Base-by-base conservation (phyloP, 176 grass and related monocot genomes). In the Triticum dicoccoides region DNA sequence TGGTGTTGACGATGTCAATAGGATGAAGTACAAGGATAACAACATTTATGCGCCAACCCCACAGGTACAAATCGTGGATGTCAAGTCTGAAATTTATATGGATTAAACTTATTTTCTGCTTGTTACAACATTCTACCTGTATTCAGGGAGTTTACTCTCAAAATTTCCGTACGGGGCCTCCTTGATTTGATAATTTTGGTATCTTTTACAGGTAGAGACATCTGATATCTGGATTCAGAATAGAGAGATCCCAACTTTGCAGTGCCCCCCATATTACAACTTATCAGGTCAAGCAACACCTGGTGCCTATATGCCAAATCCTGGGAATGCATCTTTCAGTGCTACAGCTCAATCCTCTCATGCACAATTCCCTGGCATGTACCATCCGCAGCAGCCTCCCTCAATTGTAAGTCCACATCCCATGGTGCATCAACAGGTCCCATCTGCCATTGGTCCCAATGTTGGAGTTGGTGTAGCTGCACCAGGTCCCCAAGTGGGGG, bases 211-310 rank as follows among this genome's bases (percentile, higher is more conserved):
- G 93, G 91, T 88, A 18, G 93, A 95, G 73, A 67, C 89, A 32
- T 92, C 93, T 74, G 93, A 95, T 69, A 91, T 95, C 80, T 95
- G 93, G 93, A 95, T 95, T 83, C 93, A 95, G 83, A 61, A 78
- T 23, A 82, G 87, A 73, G 93, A 95, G 67, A 86, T 87, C 52
- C 89, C 84, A 34, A 82, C 86, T 51, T 71, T 95, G 86, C 93
- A 92, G 64, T 88, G 84, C 11, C 83, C 93, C 42, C 78, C 84
- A 23, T 95, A 93, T 39, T 95, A 91, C 73, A 95, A 95, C 82
- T 62, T 95, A 73, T 62, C 91, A 51, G 93, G 86, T 63, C 93
- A 95, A 91, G 78, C 89, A 67, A 86, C 91, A 11, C 87, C 91
- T 83, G 93, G 86, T 58, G 91, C 81, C 41, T 95, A 89, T 86